Evolutionary conservation across 306 rosid species (phyloP).

Genomic region (Cucumis cinereus): DNA sequence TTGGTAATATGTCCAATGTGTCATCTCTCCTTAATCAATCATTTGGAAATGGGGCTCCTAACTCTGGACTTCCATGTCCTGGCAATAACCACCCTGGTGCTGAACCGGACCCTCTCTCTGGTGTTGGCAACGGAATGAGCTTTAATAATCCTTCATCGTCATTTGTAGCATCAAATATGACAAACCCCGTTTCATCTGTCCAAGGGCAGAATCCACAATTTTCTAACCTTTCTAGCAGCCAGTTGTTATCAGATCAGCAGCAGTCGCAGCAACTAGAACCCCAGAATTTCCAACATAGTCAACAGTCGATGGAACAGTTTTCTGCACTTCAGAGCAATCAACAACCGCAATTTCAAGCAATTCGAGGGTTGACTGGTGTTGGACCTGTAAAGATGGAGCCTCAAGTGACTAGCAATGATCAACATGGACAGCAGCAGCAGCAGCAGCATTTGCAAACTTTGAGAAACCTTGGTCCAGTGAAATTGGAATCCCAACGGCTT

Average conservation of each 20-base stretch:
- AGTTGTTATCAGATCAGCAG: slow-evolving; percentile 64
- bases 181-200: slow-evolving; percentile 50
- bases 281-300: slow-evolving; percentile 69
- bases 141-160: slow-evolving; percentile 49
- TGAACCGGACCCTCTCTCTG: slow-evolving; percentile 59
- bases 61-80: not conserved
- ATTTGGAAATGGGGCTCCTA: slow-evolving; percentile 57
- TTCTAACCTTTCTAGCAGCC: slow-evolving; percentile 55
- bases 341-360: slow-evolving; percentile 68
- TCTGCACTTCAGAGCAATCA: slow-evolving; percentile 38
- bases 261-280: slow-evolving; percentile 73
- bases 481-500: slow-evolving; percentile 72
- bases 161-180: slow-evolving; percentile 51
- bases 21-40: slow-evolving; percentile 75
- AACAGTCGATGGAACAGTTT: slow-evolving; percentile 83
- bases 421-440: slow-evolving; percentile 57
- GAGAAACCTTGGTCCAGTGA: slow-evolving; percentile 55
- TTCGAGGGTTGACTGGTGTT: slow-evolving; percentile 56
- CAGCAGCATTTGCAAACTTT: slow-evolving; percentile 42
- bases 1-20: slow-evolving; percentile 68
- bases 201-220: slow-evolving; percentile 81
- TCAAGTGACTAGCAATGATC: slow-evolving; percentile 51
- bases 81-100: slow-evolving; percentile 45
- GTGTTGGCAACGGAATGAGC: slow-evolving; percentile 61
- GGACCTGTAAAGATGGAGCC: slow-evolving; percentile 80